Evolutionary conservation across 805 yeast genomes (phyloP).

Genomic region (Kodamaea jinghongensis): DNA sequence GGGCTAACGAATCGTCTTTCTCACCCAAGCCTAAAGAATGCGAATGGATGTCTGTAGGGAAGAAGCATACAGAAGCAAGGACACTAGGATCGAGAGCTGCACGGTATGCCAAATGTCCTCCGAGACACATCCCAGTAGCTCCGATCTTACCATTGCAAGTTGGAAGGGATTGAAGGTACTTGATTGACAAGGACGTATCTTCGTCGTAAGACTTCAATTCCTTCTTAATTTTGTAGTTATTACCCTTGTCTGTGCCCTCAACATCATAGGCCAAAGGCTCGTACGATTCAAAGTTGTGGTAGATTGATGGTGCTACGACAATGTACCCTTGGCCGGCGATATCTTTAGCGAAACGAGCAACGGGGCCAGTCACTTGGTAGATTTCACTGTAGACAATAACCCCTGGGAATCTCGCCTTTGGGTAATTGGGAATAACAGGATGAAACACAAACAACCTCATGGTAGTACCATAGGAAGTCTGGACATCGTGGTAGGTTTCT

Average conservation of each 20-base stretch:
- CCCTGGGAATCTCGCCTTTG: constrained; percentile 78
- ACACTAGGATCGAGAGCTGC: constrained; percentile 63
- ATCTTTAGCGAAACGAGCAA: constrained; percentile 68
- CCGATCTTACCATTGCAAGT: constrained; percentile 75
- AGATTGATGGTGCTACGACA: constrained; percentile 75
- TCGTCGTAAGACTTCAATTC: constrained; percentile 74
- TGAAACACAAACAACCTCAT: constrained; percentile 65
- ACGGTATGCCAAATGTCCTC: constrained; percentile 78
- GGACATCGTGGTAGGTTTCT: constrained; percentile 62
- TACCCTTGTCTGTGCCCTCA: constrained; percentile 75
- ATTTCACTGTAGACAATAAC: constrained; percentile 78
- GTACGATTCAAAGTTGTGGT: constrained; percentile 67
- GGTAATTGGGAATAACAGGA: constrained; percentile 69
- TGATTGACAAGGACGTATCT: constrained; percentile 62
- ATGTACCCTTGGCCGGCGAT: constrained; percentile 80
- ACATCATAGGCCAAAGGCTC: constrained; percentile 68
- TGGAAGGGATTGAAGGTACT: constrained; percentile 52
- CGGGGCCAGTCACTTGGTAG: constrained; percentile 83
- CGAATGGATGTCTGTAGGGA: constrained; percentile 77
- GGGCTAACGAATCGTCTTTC: constrained; percentile 62
- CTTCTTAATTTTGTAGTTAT: constrained; percentile 61
- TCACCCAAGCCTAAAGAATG: constrained; percentile 62
- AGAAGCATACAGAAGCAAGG: constrained; percentile 68
- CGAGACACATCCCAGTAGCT: constrained; percentile 85
- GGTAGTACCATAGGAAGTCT: constrained; percentile 63